Percentiles rank a stretch among this genome's conserved stretches.
These are phyloP conservation scores for Ascodesmis nigricans DNA, from an alignment of 495 filamentous ascomycete genomes.

Conservation along the genomic window DNA sequence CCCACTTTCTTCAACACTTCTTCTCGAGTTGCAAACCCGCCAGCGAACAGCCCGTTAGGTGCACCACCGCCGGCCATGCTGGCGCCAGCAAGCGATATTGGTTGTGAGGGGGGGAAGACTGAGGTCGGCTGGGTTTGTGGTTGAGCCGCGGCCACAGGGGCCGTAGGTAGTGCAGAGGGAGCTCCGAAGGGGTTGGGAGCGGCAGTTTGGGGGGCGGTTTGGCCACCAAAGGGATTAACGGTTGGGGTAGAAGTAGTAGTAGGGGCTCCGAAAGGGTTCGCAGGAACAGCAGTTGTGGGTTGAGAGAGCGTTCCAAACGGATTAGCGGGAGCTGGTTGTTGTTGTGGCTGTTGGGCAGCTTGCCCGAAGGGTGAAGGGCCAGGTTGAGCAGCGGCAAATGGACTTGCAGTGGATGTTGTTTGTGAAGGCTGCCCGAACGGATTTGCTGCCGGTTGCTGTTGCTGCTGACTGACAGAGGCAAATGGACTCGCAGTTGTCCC, in stretches of 20 bases:
- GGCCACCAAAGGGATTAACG: too few species aligned
- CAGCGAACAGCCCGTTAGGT: background rate
- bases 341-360: conserved; percentile 9
- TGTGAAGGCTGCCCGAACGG: conserved; percentile 4
- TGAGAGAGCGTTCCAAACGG: conserved; percentile 6
- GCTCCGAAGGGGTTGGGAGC: conserved; percentile 3
- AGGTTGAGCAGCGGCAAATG: conserved; percentile 3
- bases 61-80: background rate
- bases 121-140: conserved; percentile 2
- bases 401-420: background rate
- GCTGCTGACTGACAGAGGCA: conserved; percentile 1
- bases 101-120: conserved; percentile 10
- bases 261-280: too few species aligned
- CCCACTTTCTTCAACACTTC: too few species aligned
- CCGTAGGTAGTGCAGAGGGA: conserved; percentile 6
- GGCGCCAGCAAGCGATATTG: conserved; percentile 9
- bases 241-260: too few species aligned
- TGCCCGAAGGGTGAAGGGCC: conserved; percentile 11
- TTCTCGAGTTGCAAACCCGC: conserved; percentile 6
- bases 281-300: too few species aligned
- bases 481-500: conserved; percentile 1
- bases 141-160: conserved; percentile 5
- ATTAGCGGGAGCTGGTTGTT: conserved; percentile 5
- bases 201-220: background rate
- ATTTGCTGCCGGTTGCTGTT: conserved; percentile 3